Evolutionary conservation across 2,329 filamentous ascomycete species (phyloP), one percentile per base, ranked within the genome.

Genomic region (Epichloe festucae): DNA sequence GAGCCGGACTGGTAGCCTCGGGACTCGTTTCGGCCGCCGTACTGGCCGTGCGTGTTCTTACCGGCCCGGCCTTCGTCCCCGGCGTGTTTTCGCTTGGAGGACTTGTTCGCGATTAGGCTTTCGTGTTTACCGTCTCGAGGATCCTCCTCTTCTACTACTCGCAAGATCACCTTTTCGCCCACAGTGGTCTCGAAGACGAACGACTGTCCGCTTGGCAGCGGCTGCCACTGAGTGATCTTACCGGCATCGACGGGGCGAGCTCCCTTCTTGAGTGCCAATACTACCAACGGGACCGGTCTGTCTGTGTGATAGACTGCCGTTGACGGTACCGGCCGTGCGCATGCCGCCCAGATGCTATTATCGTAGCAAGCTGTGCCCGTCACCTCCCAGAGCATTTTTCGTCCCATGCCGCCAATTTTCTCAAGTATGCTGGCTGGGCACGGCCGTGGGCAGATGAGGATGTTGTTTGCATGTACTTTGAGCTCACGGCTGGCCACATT

Each of bases 341-440:
- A 78, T 15, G 85, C 89, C 5, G 91, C 93, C 90, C 91, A 98
- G 40, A 97, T 77, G 59, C 79, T 85, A 64, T 89, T 84, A 54
- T 95, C 85, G 57, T 80, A 82, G 57, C 78, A 81, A 0, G 82
- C 89, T 5, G 84, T 81, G 39, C 84, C 88, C 0, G 82, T 86
- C 4, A 95, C 84, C 65, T 87, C 81, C 89, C 91, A 98, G 41
- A 73, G 81, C 68, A 94, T 78, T 67, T 85, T 91, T 60, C 80
- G 82, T 36, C 89, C 89, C 62, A 95, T 81, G 31, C 91, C 91
- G 42, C 93, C 93, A 11, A 93, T 85, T 66, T 89, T 93, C 49
- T 86, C 78, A 35, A 96, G 71, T 21, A 94, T 84, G 56, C 76
- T 78, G 48, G 77, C 74, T 3, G 85, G 81, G 48, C 85, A 87